Base-by-base conservation (phyloP, 495 filamentous ascomycete genomes). In the Barbatosphaeria neglecta region DNA sequence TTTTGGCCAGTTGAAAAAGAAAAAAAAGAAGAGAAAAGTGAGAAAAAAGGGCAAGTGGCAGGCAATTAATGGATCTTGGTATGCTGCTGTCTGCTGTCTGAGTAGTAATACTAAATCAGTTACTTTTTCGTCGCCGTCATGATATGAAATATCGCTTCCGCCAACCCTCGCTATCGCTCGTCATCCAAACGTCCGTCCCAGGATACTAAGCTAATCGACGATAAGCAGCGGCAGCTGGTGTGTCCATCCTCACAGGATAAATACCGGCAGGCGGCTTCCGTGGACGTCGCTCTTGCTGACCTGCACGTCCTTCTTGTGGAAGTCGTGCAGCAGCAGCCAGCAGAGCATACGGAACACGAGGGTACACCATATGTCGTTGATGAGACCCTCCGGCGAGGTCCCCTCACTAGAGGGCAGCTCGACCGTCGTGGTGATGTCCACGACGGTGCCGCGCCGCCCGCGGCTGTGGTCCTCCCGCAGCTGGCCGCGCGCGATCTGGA, bases 321-420 rank as follows among this genome's bases (percentile, higher is more conserved):
- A 68, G 48, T 64, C 59, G 47, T 68, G 62, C 41, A 66, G 43
- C 37, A 58, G 40, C 0, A 68, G 46, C 64, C 64, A 66, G 49
- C 59, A 64, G 40, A 68, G 50, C 64, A 66, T 68, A 19, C 64
- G 53, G 35, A 63, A 65, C 0, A 62, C 54, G 24, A 64, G 48
- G 10, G 50, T 35, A 17, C 57, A 56, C 62, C 63, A 66, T 24
- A 61, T 60, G 11, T 44, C 51, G 39, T 62, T 56, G 16, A 47
- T 17, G 19, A 16, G 20, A n/a, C 28, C 37, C 23, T 47, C 24
- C n/a, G 18, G 42, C 2, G 20, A 4, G 5, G 20, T 23, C 39
- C 24, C 39, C 8, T 23, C 39, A 11, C 3, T 6, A 10, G 6
- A 19, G 20, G 22, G 10, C 9, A 15, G 31, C 13, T 11, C 3